Percentiles rank a stretch among this genome's conserved stretches.
phyloP scores from a whole-genome alignment of 2,329 filamentous ascomycete genomes.

The Fusarium sp. region DNA sequence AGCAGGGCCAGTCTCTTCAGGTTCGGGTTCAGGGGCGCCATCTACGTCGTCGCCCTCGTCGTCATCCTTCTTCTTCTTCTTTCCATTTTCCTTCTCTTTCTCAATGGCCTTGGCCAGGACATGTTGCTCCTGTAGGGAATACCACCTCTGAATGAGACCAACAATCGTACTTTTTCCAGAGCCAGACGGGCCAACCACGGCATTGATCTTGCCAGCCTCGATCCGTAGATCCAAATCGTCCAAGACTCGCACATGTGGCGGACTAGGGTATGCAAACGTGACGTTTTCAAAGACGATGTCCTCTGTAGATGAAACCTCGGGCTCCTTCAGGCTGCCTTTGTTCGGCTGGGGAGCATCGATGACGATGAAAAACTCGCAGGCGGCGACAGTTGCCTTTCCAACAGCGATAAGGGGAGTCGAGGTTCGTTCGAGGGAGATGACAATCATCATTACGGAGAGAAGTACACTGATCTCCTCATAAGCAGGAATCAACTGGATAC shows the following conservation, averaged over 20 bases:
- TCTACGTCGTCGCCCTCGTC: conserved; percentile 41
- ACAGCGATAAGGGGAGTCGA: conserved; percentile 69
- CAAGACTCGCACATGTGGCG: conserved; percentile 72
- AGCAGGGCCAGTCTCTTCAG: conserved; percentile 53
- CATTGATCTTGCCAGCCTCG: conserved; percentile 73
- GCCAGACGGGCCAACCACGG: conserved; percentile 78
- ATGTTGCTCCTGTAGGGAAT: conserved; percentile 67
- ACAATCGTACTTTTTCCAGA: conserved; percentile 81
- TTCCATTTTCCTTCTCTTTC: conserved; percentile 57
- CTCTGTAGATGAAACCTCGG: conserved; percentile 51
- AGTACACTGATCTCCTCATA: conserved; percentile 52
- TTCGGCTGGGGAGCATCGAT: conserved; percentile 58
- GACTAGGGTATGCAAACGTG: conserved; percentile 77
- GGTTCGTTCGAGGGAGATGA: conserved; percentile 66
- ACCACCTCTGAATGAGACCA: conserved; percentile 78
- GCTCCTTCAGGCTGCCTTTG: conserved; percentile 49
- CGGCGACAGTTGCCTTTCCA: conserved; percentile 66
- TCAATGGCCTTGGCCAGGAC: conserved; percentile 62
- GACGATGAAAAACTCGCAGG: conserved; percentile 67
- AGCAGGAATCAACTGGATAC: neutral
- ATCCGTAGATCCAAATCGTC: conserved; percentile 68
- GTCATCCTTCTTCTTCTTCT: conserved; percentile 51
- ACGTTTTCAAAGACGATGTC: conserved; percentile 67
- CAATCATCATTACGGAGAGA: conserved; percentile 68
- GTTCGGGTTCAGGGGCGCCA: conserved; percentile 42